These are phyloP conservation scores for Suhomyces sp. DNA, from an alignment of 805 yeast species.

Conservation along the genomic window DNA sequence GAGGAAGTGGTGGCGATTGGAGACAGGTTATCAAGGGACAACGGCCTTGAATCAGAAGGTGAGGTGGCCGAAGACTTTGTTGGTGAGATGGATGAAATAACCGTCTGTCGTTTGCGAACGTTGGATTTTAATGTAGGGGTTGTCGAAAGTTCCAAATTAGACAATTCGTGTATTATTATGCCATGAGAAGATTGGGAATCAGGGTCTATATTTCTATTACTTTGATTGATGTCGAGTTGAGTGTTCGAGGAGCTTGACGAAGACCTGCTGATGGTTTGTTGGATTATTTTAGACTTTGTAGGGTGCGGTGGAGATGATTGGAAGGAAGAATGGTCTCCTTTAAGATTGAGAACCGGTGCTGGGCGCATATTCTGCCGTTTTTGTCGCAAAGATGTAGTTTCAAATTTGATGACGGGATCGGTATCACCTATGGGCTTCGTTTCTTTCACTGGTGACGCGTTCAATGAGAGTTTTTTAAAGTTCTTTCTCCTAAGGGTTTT, in stretches of 20 bases:
- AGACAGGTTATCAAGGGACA: conserved; percentile 14
- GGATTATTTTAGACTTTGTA: conserved; percentile 1
- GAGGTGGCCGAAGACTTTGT: conserved; percentile 28
- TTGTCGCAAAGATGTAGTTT: conserved; percentile 15
- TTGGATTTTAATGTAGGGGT: conserved; percentile 6
- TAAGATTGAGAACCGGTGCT: conserved; percentile 29
- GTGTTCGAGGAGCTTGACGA: neutral
- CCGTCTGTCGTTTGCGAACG: conserved; percentile 38
- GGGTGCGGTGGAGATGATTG: neutral
- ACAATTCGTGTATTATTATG: conserved; percentile 26
- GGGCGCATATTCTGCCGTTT: conserved; percentile 25
- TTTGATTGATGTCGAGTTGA: conserved; percentile 13
- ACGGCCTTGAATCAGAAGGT: conserved; percentile 5
- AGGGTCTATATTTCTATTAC: conserved; percentile 24
- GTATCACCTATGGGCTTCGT: conserved; percentile 2
- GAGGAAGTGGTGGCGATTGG: conserved; percentile 37
- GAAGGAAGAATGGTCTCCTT: neutral
- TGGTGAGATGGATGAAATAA: conserved; percentile 43
- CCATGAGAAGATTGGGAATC: conserved; percentile 22
- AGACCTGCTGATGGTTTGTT: conserved; percentile 4
- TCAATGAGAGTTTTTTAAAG: conserved; percentile 35
- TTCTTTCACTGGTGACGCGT: conserved; percentile 13
- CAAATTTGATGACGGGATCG: conserved; percentile 3
- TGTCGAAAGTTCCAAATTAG: conserved; percentile 16
- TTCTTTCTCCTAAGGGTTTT: conserved; percentile 42